Base-by-base conservation (phyloP, 306 rosid genomes). In the Psophocarpus tetragonolobus region DNA sequence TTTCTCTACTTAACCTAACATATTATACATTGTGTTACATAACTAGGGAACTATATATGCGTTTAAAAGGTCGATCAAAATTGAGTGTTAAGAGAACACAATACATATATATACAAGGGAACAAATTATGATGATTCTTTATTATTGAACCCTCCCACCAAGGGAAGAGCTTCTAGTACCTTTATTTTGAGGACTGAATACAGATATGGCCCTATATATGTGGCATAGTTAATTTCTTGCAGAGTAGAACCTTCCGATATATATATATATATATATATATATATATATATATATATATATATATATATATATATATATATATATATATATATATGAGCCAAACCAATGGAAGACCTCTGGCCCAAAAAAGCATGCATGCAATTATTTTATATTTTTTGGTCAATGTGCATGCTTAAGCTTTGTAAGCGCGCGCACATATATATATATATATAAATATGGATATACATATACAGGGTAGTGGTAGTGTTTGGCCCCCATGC, bases 1-100 rank as follows among this genome's bases (percentile, higher is more conserved):
- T 78, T 77, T 72, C 76, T 44, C 80, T 58, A 64, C 76, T 75
- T 1, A 36, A 78, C 85, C 53, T 61, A 68, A 21, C 63, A 56
- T 57, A 56, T 57, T 45, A 30, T 70, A 68, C 51, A 71, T 71
- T 33, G 32, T 30, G 62, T 50, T 45, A 54, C 58, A 75, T 21
- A 67, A 68, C 77, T n/a, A 48, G 38, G 70, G 35, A 66, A 41
- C 69, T 68, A 20, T 47, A 45, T 45, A 15, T 20, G 17, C 12
- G 17, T 10, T 50, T 5, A 1, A 65, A 21, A 30, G 30, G 15
- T 29, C 13, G n/a, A 38, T 24, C 41, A 73, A 63, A 50, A 23
- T 24, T 26, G 10, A 50, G 21, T 20, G 32, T 3, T 23, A 4
- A 54, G 53, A 33, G 51, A 75, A 62, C 21, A 62, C 21, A 9